These are phyloP conservation scores for Arthrobotrys sinensis DNA, from an alignment of 2,329 filamentous ascomycete species.

Conservation along the genomic window DNA sequence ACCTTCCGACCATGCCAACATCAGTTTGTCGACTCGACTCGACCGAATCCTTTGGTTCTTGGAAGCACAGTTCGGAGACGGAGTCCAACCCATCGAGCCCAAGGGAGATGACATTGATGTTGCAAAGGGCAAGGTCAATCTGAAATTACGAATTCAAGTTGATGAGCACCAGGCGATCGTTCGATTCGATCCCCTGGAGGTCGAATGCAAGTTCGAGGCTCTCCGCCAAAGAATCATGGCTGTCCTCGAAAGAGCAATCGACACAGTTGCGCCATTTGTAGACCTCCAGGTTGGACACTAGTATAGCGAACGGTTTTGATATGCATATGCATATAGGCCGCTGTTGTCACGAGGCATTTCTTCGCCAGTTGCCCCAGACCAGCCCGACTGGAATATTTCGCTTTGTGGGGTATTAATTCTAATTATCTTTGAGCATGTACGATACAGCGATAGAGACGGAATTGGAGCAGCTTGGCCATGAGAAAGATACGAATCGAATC, in stretches of 20 bases:
- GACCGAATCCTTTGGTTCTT: conserved; percentile 93
- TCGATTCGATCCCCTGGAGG: conserved; percentile 91
- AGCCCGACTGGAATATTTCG: conserved; percentile 9
- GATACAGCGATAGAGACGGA: conserved; percentile 40
- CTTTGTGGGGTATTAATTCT: not conserved
- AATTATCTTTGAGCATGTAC: conserved; percentile 34
- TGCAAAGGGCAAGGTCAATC: conserved; percentile 67
- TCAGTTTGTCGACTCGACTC: conserved; percentile 82
- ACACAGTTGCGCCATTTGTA: conserved; percentile 82
- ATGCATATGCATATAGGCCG: conserved; percentile 15
- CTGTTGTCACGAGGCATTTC: conserved; percentile 17
- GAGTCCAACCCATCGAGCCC: conserved; percentile 81
- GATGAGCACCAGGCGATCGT: conserved; percentile 90
- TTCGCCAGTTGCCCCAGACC: not conserved
- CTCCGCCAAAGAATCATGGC: conserved; percentile 87
- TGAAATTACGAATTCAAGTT: conserved; percentile 76
- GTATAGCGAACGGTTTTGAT: not conserved
- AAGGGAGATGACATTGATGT: conserved; percentile 70
- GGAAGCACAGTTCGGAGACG: conserved; percentile 94
- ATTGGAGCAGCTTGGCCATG: conserved; percentile 12
- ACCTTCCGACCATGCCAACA: conserved; percentile 81
- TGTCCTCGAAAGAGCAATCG: conserved; percentile 89
- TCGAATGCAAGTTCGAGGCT: conserved; percentile 85
- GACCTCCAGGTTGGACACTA: conserved; percentile 48
- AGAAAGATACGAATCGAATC: not conserved